These are phyloP conservation scores for Acacia confusa DNA, from an alignment of 306 rosid genomes.

Conservation along the genomic window DNA sequence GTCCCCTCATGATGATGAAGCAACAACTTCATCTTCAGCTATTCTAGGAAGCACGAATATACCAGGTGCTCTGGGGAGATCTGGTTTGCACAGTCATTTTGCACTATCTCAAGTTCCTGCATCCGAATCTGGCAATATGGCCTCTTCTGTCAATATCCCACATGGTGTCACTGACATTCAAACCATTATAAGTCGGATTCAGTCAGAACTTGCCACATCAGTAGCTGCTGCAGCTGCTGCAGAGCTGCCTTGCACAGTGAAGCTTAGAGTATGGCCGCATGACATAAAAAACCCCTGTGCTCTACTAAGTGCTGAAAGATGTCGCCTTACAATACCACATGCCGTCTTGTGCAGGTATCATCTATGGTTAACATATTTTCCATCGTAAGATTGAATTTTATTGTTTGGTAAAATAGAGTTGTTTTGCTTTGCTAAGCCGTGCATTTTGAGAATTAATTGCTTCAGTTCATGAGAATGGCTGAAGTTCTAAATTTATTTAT, in stretches of 20 bases:
- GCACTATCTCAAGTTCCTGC: conserved; percentile 57
- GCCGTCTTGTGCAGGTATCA: conserved; percentile 94
- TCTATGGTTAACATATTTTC: conserved; percentile 20
- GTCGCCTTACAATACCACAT: conserved; percentile 80
- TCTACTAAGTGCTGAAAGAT: conserved; percentile 67
- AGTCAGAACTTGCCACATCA: conserved; percentile 83
- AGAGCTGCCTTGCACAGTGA: conserved; percentile 96
- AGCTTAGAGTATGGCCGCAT: conserved; percentile 91
- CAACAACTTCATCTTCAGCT: conserved; percentile 48
- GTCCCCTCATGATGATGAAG: conserved; percentile 35
- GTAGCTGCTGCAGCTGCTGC: conserved; percentile 89
- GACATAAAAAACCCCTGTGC: conserved; percentile 79
- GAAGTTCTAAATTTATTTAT: background rate
- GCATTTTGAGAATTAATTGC: conserved; percentile 17
- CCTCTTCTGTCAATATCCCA: conserved; percentile 39
- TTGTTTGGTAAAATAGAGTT: conserved; percentile 5
- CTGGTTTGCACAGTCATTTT: conserved; percentile 58
- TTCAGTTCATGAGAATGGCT: conserved; percentile 12
- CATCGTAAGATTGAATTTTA: background rate
- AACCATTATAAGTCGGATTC: conserved; percentile 63
- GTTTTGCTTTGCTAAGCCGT: conserved; percentile 14
- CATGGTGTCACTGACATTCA: conserved; percentile 70
- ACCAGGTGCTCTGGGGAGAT: conserved; percentile 64
- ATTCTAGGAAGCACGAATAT: conserved; percentile 51
- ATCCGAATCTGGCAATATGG: conserved; percentile 56